Percentiles rank a stretch among this genome's conserved stretches.
Evolutionary conservation across 1,284 basidiomycete species (phyloP).

Genomic region (Cutaneotrichosporon sp.): DNA sequence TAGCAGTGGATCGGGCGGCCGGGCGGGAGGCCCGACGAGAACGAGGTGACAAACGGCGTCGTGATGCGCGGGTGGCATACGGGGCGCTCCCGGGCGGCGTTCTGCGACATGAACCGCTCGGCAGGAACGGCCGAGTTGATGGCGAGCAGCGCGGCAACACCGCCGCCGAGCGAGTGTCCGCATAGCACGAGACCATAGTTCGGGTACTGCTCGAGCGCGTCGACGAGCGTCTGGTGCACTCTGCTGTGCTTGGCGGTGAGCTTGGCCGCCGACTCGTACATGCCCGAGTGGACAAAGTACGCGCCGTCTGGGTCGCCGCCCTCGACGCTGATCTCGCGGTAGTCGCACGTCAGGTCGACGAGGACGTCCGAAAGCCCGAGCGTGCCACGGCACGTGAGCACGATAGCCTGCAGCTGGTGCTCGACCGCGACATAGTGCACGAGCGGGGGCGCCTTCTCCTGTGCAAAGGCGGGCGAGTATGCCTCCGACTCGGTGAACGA

Average conservation of each 20-base stretch:
- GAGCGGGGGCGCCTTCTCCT: slow-evolving; percentile 54
- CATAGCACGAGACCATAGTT: slow-evolving; percentile 57
- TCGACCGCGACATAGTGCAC: slow-evolving; percentile 58
- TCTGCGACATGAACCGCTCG: slow-evolving; percentile 40
- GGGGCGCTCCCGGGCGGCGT: slow-evolving; percentile 20
- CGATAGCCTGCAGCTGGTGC: slow-evolving; percentile 54
- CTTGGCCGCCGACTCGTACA: slow-evolving; percentile 55
- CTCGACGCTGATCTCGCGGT: slow-evolving; percentile 53
- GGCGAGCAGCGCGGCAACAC: slow-evolving; percentile 55
- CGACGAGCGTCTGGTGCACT: slow-evolving; percentile 55
- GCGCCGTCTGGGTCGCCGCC: slow-evolving; percentile 49
- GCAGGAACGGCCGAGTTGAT: slow-evolving; percentile 47
- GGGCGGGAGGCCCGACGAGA: slow-evolving; percentile 54
- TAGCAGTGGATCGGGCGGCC: slow-evolving; percentile 58
- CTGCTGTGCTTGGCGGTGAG: slow-evolving; percentile 52
- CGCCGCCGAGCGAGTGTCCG: slow-evolving; percentile 58
- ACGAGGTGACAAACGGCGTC: slow-evolving; percentile 57
- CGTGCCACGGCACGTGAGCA: slow-evolving; percentile 58
- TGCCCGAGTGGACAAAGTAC: slow-evolving; percentile 58
- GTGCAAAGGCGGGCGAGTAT: slow-evolving; percentile 32
- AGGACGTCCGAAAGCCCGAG: slow-evolving; percentile 58
- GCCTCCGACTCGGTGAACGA: slow-evolving; percentile 54
- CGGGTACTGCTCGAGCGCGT: slow-evolving; percentile 53
- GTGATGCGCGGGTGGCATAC: slow-evolving; percentile 48
- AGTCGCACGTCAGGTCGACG: slow-evolving; percentile 59